Evolutionary conservation across 2,329 filamentous ascomycete species (phyloP).

Genomic region (Metarhizium guizhouense): DNA sequence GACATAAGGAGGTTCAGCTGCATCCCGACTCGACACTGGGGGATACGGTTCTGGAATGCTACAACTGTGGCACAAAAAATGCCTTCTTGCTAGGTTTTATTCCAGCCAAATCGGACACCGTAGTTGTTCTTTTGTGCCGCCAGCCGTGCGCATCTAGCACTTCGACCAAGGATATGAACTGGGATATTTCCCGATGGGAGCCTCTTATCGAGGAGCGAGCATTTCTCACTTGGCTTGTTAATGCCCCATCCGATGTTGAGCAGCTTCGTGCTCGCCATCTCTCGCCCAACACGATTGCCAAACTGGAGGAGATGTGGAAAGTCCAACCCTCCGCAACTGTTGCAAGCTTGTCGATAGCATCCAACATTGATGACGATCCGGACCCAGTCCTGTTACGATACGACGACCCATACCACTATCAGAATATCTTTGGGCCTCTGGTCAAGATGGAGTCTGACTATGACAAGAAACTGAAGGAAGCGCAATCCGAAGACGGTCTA

Average conservation of each 20-base stretch:
- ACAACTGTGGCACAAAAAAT: constrained; percentile 99
- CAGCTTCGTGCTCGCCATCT: constrained; percentile 91
- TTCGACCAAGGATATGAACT: constrained; percentile 98
- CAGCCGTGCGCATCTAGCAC: constrained; percentile 92
- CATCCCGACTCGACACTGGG: constrained; percentile 88
- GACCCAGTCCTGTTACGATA: constrained; percentile 87
- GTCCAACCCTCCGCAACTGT: constrained; percentile 84
- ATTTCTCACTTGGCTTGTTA: constrained; percentile 89
- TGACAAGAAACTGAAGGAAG: constrained; percentile 96
- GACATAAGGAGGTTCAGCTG: constrained; percentile 97
- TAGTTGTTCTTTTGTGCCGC: constrained; percentile 91
- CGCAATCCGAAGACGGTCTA: constrained; percentile 92
- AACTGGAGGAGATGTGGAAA: constrained; percentile 98
- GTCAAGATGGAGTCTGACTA: constrained; percentile 99
- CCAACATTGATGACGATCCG: constrained; percentile 89
- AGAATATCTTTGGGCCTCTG: constrained; percentile 94
- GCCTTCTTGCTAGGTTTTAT: constrained; percentile 97
- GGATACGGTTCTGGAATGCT: constrained; percentile 95
- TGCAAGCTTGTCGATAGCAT: constrained; percentile 82
- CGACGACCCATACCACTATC: constrained; percentile 96
- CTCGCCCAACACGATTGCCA: constrained; percentile 89
- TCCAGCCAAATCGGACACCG: constrained; percentile 95
- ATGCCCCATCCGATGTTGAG: constrained; percentile 82
- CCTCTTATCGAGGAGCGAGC: constrained; percentile 94
- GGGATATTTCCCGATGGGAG: constrained; percentile 97